Conservation (phyloP, 2,329 filamentous ascomycete species). For the Zarea fungicola region DNA sequence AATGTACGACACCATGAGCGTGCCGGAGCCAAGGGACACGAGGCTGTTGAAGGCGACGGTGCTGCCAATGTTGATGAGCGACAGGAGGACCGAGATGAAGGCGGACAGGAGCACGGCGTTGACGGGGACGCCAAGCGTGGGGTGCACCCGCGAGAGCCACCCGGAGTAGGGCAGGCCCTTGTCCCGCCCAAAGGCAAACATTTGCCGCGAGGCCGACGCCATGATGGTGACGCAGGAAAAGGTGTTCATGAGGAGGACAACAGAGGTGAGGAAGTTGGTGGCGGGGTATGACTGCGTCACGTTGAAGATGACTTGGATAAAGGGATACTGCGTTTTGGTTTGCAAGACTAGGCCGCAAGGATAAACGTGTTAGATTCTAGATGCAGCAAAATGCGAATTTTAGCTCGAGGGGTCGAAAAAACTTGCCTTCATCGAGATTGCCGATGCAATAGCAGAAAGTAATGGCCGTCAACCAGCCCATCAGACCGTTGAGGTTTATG, state of each 20-base stretch:
- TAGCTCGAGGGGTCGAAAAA: neutral
- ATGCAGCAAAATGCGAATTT: too few species aligned
- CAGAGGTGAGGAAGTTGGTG: constrained; percentile 17
- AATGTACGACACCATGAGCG: constrained; percentile 47
- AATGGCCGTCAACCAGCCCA: constrained; percentile 32
- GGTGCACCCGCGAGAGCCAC: constrained; percentile 54
- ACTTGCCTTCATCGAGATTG: constrained; percentile 19
- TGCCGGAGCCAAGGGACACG: constrained; percentile 44
- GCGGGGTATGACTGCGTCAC: constrained; percentile 15
- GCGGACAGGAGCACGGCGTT: constrained; percentile 50
- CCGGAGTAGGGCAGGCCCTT: constrained; percentile 48
- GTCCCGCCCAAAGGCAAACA: constrained; percentile 27
- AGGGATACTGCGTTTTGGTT: constrained; percentile 20
- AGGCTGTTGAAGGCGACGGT: constrained; percentile 47
- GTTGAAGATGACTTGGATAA: constrained; percentile 22
- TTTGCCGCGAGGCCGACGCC: constrained; percentile 22
- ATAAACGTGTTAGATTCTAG: neutral
- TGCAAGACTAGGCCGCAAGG: constrained; percentile 5
- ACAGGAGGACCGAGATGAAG: constrained; percentile 37
- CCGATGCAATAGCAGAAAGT: constrained; percentile 30
- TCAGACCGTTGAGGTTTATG: constrained; percentile 31
- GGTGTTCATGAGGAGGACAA: constrained; percentile 19
- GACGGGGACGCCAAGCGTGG: constrained; percentile 52
- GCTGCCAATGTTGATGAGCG: constrained; percentile 47
- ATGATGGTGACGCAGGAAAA: constrained; percentile 19